Evolutionary conservation across 2,329 filamentous ascomycete genomes (phyloP).

Genomic region (Aspergillus sp.): DNA sequence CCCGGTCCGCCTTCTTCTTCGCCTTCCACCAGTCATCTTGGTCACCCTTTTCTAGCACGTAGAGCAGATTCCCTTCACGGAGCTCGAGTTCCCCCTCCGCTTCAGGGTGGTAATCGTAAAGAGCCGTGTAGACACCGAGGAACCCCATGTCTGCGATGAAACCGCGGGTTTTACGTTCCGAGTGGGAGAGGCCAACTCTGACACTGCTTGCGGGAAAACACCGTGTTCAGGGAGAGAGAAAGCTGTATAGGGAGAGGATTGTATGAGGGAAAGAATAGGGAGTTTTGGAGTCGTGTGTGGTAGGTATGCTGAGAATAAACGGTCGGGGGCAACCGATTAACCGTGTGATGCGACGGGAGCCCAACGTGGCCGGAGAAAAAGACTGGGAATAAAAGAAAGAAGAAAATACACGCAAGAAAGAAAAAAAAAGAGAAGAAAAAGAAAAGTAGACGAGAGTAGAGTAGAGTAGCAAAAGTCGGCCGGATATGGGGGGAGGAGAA

Average conservation of each 20-base stretch:
- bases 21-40: slow-evolving; percentile 92
- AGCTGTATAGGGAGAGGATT: no score
- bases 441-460: no score
- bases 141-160: slow-evolving; percentile 62
- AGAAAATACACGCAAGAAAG: slow-evolving; percentile 3
- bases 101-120: slow-evolving; percentile 90
- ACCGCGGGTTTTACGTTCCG: no score
- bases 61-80: slow-evolving; percentile 77
- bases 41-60: slow-evolving; percentile 71
- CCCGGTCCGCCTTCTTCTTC: slow-evolving; percentile 75
- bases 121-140: slow-evolving; percentile 76
- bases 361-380: slow-evolving; percentile 1
- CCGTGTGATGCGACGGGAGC: neutral
- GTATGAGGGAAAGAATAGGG: no score
- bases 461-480: neutral
- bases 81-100: slow-evolving; percentile 78
- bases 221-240: no score
- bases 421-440: slow-evolving; percentile 4
- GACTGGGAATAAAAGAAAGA: slow-evolving; percentile 1
- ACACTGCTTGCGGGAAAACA: no score
- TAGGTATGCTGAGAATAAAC: neutral
- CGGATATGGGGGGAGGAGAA: neutral
- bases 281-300: no score
- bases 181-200: no score
- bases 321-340: slow-evolving; percentile 1